These are phyloP conservation scores for Endocarpon pusillum DNA, from an alignment of 495 filamentous ascomycete genomes.

Conservation along the genomic window DNA sequence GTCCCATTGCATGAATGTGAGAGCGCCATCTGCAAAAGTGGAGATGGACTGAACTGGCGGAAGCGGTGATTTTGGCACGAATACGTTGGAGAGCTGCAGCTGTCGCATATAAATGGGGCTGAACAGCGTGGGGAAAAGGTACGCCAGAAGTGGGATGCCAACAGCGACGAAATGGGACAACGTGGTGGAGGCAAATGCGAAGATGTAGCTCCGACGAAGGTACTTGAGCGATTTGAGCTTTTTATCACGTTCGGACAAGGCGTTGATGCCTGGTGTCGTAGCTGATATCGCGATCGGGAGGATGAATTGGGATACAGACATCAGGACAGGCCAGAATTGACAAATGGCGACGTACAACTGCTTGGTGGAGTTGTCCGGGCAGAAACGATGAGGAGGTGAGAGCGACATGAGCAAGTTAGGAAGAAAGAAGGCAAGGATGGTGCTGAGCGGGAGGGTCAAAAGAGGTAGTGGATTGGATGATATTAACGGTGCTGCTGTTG, in stretches of 20 bases:
- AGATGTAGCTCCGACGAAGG: constrained; percentile 36
- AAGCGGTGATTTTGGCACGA: constrained; percentile 28
- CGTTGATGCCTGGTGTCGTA: constrained; percentile 17
- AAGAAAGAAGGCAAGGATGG: constrained; percentile 31
- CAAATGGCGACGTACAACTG: constrained; percentile 40
- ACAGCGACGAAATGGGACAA: constrained; percentile 30
- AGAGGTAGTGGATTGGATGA: constrained; percentile 31
- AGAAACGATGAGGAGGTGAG: constrained; percentile 28
- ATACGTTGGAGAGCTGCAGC: constrained; percentile 23
- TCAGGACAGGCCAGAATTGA: constrained; percentile 42
- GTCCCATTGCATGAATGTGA: constrained; percentile 41
- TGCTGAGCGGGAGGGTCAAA: constrained; percentile 26
- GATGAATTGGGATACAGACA: constrained; percentile 16
- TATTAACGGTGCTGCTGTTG: constrained; percentile 29
- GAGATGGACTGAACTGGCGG: constrained; percentile 16
- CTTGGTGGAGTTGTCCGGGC: constrained; percentile 30
- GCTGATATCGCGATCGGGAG: constrained; percentile 18
- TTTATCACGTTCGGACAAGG: constrained; percentile 9
- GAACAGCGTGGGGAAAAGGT: constrained; percentile 22
- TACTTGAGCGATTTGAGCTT: constrained; percentile 16
- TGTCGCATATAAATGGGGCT: constrained; percentile 12
- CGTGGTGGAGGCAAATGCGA: constrained; percentile 29
- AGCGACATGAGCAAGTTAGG: constrained; percentile 35
- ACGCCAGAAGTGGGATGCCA: constrained; percentile 24
- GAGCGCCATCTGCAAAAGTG: constrained; percentile 30